A percentile compares a stretch with the other conserved stretches of the same genome.
Conservation (phyloP, 2,329 filamentous ascomycete genomes). For the Arthroderma sp. region DNA sequence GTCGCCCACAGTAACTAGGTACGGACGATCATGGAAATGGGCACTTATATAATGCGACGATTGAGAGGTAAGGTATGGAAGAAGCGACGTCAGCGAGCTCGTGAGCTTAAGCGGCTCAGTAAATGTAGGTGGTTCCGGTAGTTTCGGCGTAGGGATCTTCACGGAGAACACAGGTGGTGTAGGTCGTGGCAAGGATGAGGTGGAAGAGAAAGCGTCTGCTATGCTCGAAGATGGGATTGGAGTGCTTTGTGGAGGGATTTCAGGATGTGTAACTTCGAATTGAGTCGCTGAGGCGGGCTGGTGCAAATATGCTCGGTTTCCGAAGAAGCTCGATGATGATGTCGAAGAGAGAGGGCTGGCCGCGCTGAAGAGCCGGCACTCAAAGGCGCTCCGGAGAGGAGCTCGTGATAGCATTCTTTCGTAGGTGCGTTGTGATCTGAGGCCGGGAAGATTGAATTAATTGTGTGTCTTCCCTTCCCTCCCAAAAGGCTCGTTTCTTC, state of each 20-base stretch:
- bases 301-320: slow-evolving; percentile 30
- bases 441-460: no score
- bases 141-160: slow-evolving; percentile 16
- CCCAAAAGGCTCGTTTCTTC: no score
- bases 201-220: slow-evolving; percentile 13
- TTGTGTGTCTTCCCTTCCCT: no score
- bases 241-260: slow-evolving; percentile 15
- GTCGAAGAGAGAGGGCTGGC: slow-evolving; percentile 4
- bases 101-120: slow-evolving; percentile 27
- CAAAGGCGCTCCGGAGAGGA: slow-evolving; percentile 17
- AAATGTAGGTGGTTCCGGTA: slow-evolving; percentile 26
- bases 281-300: slow-evolving; percentile 21
- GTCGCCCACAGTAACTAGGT: slow-evolving; percentile 49
- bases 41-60: slow-evolving; percentile 35
- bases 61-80: slow-evolving; percentile 33
- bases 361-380: slow-evolving; percentile 6
- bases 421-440: no score
- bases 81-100: slow-evolving; percentile 27
- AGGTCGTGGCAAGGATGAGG: slow-evolving; percentile 5
- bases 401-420: slow-evolving; percentile 26
- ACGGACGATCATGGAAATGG: slow-evolving; percentile 37
- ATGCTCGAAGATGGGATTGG: slow-evolving; percentile 12
- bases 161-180: slow-evolving; percentile 8
- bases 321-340: slow-evolving; percentile 13
- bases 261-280: slow-evolving; percentile 18